phyloP scores from a whole-genome alignment of 352 stramenopile genomes.

The Globisporangium okanoganense region DNA sequence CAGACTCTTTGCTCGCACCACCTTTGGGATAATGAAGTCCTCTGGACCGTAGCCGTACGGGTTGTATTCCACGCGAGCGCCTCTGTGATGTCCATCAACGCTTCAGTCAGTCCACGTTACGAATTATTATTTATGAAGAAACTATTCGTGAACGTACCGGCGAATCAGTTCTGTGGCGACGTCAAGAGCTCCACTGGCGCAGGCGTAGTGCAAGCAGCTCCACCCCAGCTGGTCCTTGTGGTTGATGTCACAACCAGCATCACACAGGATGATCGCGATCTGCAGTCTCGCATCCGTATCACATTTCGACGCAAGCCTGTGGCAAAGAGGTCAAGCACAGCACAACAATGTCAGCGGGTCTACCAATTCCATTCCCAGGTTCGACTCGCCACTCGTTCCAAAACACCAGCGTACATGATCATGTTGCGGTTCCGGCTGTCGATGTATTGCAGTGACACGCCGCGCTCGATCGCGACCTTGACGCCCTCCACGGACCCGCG shows the following conservation, averaged over 20 bases:
- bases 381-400: neutral
- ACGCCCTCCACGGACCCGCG: conserved; percentile 76
- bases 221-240: conserved; percentile 80
- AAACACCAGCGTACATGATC: conserved; percentile 49
- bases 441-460: conserved; percentile 70
- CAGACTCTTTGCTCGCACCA: conserved; percentile 73
- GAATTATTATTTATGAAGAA: neutral
- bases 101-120: neutral
- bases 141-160: conserved; percentile 19
- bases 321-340: neutral
- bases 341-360: neutral
- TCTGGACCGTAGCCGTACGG: conserved; percentile 83
- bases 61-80: conserved; percentile 71
- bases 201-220: conserved; percentile 86
- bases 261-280: conserved; percentile 82
- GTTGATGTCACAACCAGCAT: conserved; percentile 84
- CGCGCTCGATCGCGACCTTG: conserved; percentile 81
- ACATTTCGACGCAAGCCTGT: conserved; percentile 70
- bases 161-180: conserved; percentile 75
- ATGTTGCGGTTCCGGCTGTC: conserved; percentile 78
- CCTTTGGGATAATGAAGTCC: conserved; percentile 83
- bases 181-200: conserved; percentile 66
- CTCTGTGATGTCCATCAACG: conserved; percentile 23
- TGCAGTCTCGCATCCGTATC: conserved; percentile 76
- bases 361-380: neutral